Evolutionary conservation across 805 yeast species (phyloP).

Genomic region (Starmerella kuoi): DNA sequence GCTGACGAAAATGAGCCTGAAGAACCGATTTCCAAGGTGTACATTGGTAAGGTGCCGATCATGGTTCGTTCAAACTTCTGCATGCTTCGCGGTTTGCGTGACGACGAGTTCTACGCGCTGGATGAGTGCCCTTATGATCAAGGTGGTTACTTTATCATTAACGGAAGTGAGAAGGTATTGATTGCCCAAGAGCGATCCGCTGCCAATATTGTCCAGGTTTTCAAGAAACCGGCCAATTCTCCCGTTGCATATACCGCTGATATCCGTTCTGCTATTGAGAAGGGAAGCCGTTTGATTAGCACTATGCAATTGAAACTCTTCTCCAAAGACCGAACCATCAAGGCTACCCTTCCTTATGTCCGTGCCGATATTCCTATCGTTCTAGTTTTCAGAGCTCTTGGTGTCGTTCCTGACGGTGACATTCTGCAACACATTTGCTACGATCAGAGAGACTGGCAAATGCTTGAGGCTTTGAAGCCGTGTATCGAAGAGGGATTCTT

Average conservation of each 20-base stretch:
- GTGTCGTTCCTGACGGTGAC: constrained; percentile 98
- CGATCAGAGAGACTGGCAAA: constrained; percentile 97
- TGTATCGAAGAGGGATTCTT: constrained; percentile 99
- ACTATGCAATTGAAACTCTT: constrained; percentile 87
- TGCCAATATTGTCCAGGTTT: constrained; percentile 96
- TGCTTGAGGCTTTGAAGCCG: constrained; percentile 97
- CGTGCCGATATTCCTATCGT: constrained; percentile 96
- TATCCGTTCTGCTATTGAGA: constrained; percentile 90
- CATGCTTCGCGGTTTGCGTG: constrained; percentile 77
- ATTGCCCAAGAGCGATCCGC: constrained; percentile 99
- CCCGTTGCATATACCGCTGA: constrained; percentile 95
- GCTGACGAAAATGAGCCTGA: constrained; percentile 50
- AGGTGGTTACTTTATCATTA: constrained; percentile 98
- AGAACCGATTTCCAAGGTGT: constrained; percentile 65
- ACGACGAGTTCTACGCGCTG: constrained; percentile 84
- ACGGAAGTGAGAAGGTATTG: constrained; percentile 95
- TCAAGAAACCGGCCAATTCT: constrained; percentile 93
- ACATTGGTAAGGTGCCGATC: constrained; percentile 93
- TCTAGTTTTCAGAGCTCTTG: constrained; percentile 92
- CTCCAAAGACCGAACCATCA: constrained; percentile 72
- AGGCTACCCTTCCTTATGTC: constrained; percentile 91
- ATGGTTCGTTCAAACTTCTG: constrained; percentile 96
- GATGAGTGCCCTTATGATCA: constrained; percentile 99
- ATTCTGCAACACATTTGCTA: constrained; percentile 95
- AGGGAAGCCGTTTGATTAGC: constrained; percentile 89